Evolutionary conservation across 2,329 filamentous ascomycete genomes (phyloP).

Genomic region (Talaromyces sp.): DNA sequence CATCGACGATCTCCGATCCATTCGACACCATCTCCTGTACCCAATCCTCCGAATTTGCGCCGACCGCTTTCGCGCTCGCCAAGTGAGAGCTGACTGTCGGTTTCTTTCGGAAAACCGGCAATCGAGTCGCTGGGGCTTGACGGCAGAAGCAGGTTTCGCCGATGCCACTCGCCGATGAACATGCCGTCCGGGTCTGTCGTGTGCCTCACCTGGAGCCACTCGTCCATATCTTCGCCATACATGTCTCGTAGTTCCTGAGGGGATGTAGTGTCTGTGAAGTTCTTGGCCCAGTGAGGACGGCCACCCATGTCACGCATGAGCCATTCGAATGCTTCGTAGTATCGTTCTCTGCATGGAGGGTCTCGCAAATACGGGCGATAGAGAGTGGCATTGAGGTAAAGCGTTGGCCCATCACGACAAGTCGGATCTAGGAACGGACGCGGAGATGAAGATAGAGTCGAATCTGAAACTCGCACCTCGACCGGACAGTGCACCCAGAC

Average conservation of each 20-base stretch:
- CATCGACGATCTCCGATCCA: slow-evolving; percentile 36
- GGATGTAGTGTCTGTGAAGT: slow-evolving; percentile 61
- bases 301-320: slow-evolving; percentile 81
- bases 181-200: slow-evolving; percentile 74
- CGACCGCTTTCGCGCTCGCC: slow-evolving; percentile 40
- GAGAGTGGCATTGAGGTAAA: slow-evolving; percentile 86
- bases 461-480: slow-evolving; percentile 82
- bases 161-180: slow-evolving; percentile 89
- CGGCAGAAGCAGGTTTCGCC: slow-evolving; percentile 55
- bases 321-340: slow-evolving; percentile 88
- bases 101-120: slow-evolving; percentile 11
- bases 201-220: slow-evolving; percentile 65
- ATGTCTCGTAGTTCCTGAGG: slow-evolving; percentile 57
- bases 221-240: slow-evolving; percentile 63
- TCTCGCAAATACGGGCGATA: slow-evolving; percentile 77
- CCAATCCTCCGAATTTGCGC: slow-evolving; percentile 20
- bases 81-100: slow-evolving; percentile 22
- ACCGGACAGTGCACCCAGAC: slow-evolving; percentile 86
- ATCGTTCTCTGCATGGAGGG: slow-evolving; percentile 68
- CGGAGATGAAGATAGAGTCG: slow-evolving; percentile 45
- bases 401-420: slow-evolving; percentile 60
- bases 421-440: slow-evolving; percentile 71
- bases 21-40: slow-evolving; percentile 36
- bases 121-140: slow-evolving; percentile 11
- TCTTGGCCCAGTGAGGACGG: slow-evolving; percentile 88